Conservation (phyloP, 495 filamentous ascomycete species). For the Neurospora sp. region DNA sequence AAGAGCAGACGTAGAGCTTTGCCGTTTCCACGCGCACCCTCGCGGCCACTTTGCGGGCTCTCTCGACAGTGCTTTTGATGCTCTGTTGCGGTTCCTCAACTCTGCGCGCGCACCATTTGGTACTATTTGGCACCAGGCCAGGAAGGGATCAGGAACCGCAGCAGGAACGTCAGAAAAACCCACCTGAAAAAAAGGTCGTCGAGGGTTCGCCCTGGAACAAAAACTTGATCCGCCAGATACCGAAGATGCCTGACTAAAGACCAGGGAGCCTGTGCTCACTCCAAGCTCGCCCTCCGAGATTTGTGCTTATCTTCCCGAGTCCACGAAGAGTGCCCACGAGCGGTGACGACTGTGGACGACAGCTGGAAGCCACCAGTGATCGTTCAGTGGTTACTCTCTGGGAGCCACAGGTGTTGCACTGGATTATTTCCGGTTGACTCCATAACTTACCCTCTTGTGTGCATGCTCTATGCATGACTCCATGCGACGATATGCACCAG, state of each 20-base stretch:
- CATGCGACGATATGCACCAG: neutral
- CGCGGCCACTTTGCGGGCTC: neutral
- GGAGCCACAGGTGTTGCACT: neutral
- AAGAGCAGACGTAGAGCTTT: constrained; percentile 3
- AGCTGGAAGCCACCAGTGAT: neutral
- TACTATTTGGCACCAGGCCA: neutral
- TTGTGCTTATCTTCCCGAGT: neutral
- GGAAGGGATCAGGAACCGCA: neutral
- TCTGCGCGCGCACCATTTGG: neutral
- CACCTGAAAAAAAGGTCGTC: neutral
- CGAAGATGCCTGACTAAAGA: neutral
- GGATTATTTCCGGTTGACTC: neutral
- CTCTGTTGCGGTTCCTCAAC: neutral
- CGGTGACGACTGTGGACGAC: neutral
- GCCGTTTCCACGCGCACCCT: neutral
- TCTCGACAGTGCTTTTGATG: neutral
- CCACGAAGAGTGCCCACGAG: neutral
- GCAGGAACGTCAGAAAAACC: neutral
- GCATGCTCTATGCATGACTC: neutral
- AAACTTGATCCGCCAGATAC: neutral
- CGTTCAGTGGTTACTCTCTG: neutral
- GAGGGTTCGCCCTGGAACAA: neutral
- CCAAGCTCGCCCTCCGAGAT: neutral
- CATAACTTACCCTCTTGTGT: neutral
- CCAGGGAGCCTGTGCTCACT: neutral